Conservation (phyloP, 139 green algal species). For the Diplosphaera chodatii region DNA sequence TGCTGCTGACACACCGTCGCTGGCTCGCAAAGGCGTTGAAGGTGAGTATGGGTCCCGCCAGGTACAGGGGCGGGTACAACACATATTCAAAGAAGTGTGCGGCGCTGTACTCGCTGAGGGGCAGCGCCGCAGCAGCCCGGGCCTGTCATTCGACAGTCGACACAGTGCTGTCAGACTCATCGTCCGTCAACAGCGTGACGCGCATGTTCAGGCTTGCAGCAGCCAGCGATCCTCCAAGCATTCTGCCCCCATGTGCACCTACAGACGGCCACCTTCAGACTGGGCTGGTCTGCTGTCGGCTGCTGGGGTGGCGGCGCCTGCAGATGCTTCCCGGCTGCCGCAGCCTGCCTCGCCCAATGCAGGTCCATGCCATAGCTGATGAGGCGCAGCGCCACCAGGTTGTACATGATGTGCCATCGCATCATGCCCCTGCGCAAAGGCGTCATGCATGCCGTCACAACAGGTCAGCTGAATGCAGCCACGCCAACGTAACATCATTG, state of each 20-base stretch:
- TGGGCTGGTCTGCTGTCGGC: background rate
- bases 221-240: no score
- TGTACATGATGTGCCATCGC: conserved; percentile 89
- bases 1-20: no score
- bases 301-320: background rate
- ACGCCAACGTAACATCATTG: no score
- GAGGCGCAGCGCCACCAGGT: conserved; percentile 75
- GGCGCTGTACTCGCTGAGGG: conserved; percentile 23
- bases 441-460: no score
- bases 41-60: conserved; percentile 79
- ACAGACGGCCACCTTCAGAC: background rate
- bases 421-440: conserved; percentile 41
- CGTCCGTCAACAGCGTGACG: no score
- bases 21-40: conserved; percentile 84
- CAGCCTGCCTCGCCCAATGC: conserved; percentile 47
- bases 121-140: conserved; percentile 7
- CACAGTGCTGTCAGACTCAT: no score
- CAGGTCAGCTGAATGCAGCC: no score
- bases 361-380: conserved; percentile 77
- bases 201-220: no score
- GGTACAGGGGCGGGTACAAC: conserved; percentile 89
- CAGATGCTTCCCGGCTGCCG: no score
- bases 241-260: no score
- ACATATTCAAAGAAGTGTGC: conserved; percentile 61
- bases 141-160: no score